phyloP scores from a whole-genome alignment of 768 basidiomycete genomes.

The Podaxis sp. region DNA sequence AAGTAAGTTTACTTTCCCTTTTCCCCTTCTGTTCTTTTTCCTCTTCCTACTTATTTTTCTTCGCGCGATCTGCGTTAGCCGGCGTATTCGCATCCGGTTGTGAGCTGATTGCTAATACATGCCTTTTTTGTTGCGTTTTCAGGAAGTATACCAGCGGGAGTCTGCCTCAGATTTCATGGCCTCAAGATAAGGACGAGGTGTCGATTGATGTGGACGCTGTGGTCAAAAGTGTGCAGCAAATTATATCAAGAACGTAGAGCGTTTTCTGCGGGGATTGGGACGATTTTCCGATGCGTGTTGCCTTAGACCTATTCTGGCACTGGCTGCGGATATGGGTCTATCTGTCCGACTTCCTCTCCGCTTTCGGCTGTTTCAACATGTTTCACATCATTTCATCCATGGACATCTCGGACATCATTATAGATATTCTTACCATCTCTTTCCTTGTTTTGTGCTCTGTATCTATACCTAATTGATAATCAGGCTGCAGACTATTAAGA shows the following conservation, averaged over 20 bases:
- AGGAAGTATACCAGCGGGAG: constrained; percentile 35
- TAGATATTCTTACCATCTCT: neutral
- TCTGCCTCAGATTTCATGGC: constrained; percentile 29
- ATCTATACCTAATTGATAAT: neutral
- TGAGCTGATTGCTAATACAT: neutral
- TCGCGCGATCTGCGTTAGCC: neutral
- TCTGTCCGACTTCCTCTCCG: too few species aligned
- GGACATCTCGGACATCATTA: too few species aligned
- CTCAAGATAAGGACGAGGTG: constrained; percentile 22
- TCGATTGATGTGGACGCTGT: constrained; percentile 40
- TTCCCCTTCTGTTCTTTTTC: constrained; percentile 1
- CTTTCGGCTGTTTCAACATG: too few species aligned
- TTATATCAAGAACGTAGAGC: constrained; percentile 16
- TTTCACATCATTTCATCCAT: too few species aligned
- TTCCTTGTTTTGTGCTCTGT: neutral
- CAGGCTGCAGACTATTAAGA: neutral
- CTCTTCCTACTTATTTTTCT: neutral
- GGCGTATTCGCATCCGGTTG: neutral
- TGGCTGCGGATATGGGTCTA: too few species aligned
- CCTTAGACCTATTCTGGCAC: too few species aligned
- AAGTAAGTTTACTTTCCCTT: constrained; percentile 24
- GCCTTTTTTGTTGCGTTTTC: neutral
- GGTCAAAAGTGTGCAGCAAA: constrained; percentile 32
- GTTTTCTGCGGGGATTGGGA: neutral
- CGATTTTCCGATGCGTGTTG: neutral